Conservation (phyloP, 2,329 filamentous ascomycete genomes). For the Aureobasidium sp. region DNA sequence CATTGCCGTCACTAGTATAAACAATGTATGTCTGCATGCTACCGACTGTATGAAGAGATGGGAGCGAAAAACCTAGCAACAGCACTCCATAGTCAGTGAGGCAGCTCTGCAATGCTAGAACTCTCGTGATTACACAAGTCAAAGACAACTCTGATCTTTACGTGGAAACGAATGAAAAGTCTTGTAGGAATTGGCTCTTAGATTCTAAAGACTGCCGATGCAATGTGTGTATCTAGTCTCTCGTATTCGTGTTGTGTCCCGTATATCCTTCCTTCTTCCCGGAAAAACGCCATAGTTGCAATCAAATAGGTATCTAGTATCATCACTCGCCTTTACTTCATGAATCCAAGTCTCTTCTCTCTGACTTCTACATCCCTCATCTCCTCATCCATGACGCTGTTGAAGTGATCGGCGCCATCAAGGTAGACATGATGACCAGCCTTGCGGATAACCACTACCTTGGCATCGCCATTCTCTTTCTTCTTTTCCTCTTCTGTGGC, state of each 20-base stretch:
- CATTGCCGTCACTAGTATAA: no score
- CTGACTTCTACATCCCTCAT: constrained; percentile 53
- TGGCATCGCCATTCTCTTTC: constrained; percentile 69
- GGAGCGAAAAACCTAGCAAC: no score
- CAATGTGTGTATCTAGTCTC: background rate
- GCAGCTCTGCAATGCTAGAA: no score
- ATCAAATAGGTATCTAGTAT: constrained; percentile 1
- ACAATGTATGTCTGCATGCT: no score
- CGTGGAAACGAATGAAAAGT: no score
- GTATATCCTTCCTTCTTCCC: background rate
- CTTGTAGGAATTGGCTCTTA: background rate
- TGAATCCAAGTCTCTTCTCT: constrained; percentile 24
- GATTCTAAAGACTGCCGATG: background rate
- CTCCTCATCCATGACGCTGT: constrained; percentile 54
- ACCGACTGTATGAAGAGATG: no score
- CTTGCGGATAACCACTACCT: constrained; percentile 67
- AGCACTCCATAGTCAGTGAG: no score
- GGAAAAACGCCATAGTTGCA: background rate
- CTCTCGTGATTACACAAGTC: no score
- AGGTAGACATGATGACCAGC: constrained; percentile 67
- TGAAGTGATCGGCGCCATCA: constrained; percentile 63
- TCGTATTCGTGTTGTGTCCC: background rate
- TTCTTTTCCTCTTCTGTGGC: constrained; percentile 60
- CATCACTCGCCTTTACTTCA: background rate
- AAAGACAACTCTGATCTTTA: no score